A percentile compares a stretch with the other conserved stretches of the same genome.
Evolutionary conservation across 2,329 filamentous ascomycete genomes (phyloP).

Genomic region (Triangularia setosa): DNA sequence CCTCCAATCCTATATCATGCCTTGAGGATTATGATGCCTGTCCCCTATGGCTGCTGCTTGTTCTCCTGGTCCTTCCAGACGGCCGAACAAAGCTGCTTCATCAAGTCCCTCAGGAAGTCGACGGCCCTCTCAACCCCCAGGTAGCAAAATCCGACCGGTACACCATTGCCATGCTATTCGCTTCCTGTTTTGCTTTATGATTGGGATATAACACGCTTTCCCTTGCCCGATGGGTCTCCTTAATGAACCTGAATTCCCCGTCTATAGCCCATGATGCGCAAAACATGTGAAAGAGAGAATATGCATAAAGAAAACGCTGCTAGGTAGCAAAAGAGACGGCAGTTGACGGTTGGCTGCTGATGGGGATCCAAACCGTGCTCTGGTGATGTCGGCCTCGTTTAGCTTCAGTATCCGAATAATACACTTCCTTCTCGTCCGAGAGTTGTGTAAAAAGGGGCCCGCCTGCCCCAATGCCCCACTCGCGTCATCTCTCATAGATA

Average conservation of each 20-base stretch:
- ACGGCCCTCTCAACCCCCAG: neutral
- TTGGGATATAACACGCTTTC: constrained; percentile 3
- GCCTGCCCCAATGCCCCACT: neutral
- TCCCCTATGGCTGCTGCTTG: neutral
- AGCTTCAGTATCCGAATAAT: neutral
- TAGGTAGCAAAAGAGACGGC: neutral
- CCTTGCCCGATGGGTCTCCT: neutral
- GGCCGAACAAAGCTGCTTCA: neutral
- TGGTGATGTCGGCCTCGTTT: neutral
- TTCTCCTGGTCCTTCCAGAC: neutral
- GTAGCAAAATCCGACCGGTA: neutral
- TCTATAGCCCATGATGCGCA: constrained; percentile 6
- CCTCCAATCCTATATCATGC: neutral
- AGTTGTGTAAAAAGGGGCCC: neutral
- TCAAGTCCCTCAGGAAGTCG: neutral
- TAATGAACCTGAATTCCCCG: neutral
- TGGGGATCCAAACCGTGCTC: neutral
- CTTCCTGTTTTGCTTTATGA: neutral
- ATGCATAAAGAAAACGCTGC: neutral
- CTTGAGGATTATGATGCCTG: neutral
- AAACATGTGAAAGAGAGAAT: neutral
- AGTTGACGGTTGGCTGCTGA: neutral
- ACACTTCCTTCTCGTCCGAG: neutral
- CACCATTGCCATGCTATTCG: neutral
- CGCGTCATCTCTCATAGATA: neutral